Evolutionary conservation across 1,284 basidiomycete genomes (phyloP), one percentile per base, ranked within the genome.

Genomic region (Flammula alnicola): DNA sequence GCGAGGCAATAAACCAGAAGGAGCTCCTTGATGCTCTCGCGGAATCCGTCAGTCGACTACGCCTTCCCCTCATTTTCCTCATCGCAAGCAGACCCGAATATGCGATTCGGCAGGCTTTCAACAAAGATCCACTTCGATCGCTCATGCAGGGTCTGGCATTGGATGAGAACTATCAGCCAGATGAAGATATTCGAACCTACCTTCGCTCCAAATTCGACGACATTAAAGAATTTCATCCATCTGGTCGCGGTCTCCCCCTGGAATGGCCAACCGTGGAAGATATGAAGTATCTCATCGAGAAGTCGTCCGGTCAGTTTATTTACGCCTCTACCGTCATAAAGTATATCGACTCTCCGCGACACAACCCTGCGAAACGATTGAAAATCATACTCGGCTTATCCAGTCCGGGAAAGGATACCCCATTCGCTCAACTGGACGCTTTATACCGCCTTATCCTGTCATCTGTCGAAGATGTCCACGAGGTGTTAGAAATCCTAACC

Each of bases 291-390:
- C 47, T 57, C 4, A 36, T 52, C 1, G 4, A 14, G 3, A 54
- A 51, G 23, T 43, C 56, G 3, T 57, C 50, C 1, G 50, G 56
- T 0, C 53, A 57, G 22, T 57, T 57, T 35, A 52, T 55, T 11
- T 57, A 47, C 17, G 50, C 53, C 8, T 17, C 56, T 1, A 52
- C 50, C 1, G 48, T 57, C 12, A 43, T 55, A 5, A 55, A 50
- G 39, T 57, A 44, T 33, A 27, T 36, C 12, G 16, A 38, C 22
- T 14, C 27, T 10, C 27, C 36, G 5, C 36, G 37, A 17, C 27
- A 40, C 19, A 31, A 29, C 30, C 45, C 45, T 10, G 11, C 36
- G 5, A 22, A 32, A 6, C 27, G 29, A 8, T 19, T 40, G 5
- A 23, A 39, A 6, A 25, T 47, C 11, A 25, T 47, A 2, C 29